Evolutionary conservation across 164 flowering plant genomes (phyloP).

Genomic region (Sextonia rubra): DNA sequence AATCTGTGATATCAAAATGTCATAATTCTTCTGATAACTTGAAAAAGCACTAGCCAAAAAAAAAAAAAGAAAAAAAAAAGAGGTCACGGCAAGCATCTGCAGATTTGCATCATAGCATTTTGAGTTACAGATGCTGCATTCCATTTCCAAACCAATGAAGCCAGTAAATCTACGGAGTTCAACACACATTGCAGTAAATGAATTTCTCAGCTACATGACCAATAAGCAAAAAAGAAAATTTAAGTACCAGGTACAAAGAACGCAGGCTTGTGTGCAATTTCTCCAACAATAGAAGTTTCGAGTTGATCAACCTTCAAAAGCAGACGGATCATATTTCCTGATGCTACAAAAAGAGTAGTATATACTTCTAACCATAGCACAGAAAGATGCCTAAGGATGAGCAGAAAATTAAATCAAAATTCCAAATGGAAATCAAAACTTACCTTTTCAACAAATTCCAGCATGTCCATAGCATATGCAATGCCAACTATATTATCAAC

Average conservation of each 20-base stretch:
- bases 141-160: background rate
- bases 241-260: constrained; percentile 90
- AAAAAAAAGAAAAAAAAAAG: too few species aligned
- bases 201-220: background rate
- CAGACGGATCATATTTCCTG: constrained; percentile 31
- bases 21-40: background rate
- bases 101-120: background rate
- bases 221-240: constrained; percentile 7
- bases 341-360: constrained; percentile 11
- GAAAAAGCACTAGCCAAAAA: background rate
- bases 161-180: background rate
- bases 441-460: constrained; percentile 92
- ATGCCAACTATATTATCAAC: constrained; percentile 97
- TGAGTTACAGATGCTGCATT: background rate
- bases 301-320: constrained; percentile 94
- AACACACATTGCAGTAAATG: background rate
- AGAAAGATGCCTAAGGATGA: background rate
- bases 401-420: constrained; percentile 3
- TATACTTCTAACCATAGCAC: constrained; percentile 15
- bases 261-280: constrained; percentile 96
- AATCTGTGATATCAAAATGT: constrained; percentile 51
- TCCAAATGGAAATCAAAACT: constrained; percentile 4
- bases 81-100: background rate
- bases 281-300: constrained; percentile 78
- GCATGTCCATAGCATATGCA: constrained; percentile 97